These are phyloP conservation scores for Pseudoneurospora amorphoporcata DNA, from an alignment of 495 filamentous ascomycete genomes.

Conservation along the genomic window DNA sequence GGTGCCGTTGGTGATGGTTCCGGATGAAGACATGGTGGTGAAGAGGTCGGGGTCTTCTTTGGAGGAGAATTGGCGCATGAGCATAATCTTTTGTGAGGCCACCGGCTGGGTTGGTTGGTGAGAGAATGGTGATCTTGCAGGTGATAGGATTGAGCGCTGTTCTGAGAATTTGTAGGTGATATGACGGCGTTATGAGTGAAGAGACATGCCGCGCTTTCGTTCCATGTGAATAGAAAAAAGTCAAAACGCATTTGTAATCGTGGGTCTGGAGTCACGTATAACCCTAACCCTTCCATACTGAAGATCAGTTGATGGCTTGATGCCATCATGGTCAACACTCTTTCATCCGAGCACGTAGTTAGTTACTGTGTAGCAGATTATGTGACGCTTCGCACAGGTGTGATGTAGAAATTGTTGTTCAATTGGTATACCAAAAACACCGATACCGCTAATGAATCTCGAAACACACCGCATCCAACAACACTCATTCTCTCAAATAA, in stretches of 20 bases:
- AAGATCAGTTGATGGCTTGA: not conserved
- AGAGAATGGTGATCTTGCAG: too few relatives aligned
- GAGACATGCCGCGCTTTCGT: not conserved
- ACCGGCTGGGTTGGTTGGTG: not conserved
- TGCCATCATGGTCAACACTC: not conserved
- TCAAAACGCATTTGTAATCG: not conserved
- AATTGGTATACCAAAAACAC: not conserved
- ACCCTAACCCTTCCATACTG: not conserved
- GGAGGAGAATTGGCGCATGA: conserved; percentile 10
- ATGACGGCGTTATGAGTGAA: not conserved
- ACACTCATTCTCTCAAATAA: conserved; percentile 32
- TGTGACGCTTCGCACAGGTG: not conserved
- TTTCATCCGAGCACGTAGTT: not conserved
- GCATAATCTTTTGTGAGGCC: conserved; percentile 6
- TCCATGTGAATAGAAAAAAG: not conserved
- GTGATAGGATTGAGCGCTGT: not conserved
- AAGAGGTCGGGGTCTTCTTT: conserved; percentile 13
- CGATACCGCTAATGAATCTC: not conserved
- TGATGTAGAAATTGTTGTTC: not conserved
- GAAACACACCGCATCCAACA: not conserved
- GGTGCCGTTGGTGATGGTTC: not conserved
- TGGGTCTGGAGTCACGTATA: not conserved
- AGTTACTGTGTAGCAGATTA: not conserved
- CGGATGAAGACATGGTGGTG: conserved; percentile 12
- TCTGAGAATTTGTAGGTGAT: not conserved